phyloP scores from a whole-genome alignment of 495 filamentous ascomycete genomes.

The Penicillium samsonianum region DNA sequence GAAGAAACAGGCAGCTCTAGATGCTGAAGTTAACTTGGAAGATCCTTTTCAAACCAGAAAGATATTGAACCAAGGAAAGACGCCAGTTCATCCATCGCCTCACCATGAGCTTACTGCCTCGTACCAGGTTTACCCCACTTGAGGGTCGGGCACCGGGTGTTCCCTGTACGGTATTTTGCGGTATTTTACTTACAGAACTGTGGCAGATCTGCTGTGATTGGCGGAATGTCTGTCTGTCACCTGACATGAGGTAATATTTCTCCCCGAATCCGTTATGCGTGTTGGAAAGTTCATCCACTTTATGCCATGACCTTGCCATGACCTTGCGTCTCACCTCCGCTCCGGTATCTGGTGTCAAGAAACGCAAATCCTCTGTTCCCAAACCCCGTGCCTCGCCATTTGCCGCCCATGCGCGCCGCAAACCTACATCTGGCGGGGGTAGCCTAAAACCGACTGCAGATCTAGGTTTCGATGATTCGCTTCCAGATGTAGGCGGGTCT shows the following conservation, averaged over 20 bases:
- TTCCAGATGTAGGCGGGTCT: slow-evolving; percentile 44
- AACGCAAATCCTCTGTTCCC: slow-evolving; percentile 32
- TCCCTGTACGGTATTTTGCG: slow-evolving; percentile 18
- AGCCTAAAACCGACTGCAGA: slow-evolving; percentile 41
- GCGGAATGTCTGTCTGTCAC: slow-evolving; percentile 22
- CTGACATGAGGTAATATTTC: slow-evolving; percentile 23
- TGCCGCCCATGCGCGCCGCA: slow-evolving; percentile 57
- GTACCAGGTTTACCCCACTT: slow-evolving; percentile 14
- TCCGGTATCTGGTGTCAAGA: slow-evolving; percentile 47
- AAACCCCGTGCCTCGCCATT: slow-evolving; percentile 49
- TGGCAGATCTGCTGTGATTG: slow-evolving; percentile 14
- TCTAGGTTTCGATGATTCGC: slow-evolving; percentile 46
- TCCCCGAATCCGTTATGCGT: slow-evolving; percentile 1
- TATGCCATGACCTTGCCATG: slow-evolving; percentile 44
- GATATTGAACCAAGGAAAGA: slow-evolving; percentile 4
- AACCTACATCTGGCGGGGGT: slow-evolving; percentile 45
- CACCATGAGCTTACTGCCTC: slow-evolving; percentile 1
- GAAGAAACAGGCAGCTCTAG: not conserved
- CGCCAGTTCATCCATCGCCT: not conserved
- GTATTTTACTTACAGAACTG: slow-evolving; percentile 18
- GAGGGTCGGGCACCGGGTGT: not conserved
- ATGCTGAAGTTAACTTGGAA: not conserved
- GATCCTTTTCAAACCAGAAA: not conserved
- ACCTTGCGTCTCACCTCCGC: slow-evolving; percentile 50
- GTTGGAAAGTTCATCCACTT: slow-evolving; percentile 1